Evolutionary conservation across 495 filamentous ascomycete genomes (phyloP), one percentile per base, ranked within the genome.

Genomic region (Aspergillus olivimuriae): DNA sequence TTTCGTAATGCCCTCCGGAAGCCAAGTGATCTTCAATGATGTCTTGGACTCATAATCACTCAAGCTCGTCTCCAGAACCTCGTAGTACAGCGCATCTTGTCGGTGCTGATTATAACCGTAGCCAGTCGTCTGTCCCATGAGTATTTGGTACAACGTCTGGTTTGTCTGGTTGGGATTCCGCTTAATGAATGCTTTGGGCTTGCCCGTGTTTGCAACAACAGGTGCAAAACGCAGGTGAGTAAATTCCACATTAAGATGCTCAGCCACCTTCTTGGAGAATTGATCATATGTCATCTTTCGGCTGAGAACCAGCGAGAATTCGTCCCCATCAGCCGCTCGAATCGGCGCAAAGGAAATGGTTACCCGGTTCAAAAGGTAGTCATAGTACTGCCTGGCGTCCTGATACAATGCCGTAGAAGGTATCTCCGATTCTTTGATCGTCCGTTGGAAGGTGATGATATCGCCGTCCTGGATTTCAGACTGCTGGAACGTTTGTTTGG

Each of bases 381-480:
- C 91, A 60, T 97, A 99, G 59, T 87, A 96, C 26, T 84, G 77
- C 33, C 79, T 77, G 4, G 89, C 86, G 56, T 94, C 88, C 5
- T 65, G 62, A 49, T 75, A 76, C 14, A 71, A 51, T 8, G 69
- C 68, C 4, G 65, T 66, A 12, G 62, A 46, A 17, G 67, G 60
- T 10, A 77, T 51, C 33, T 86, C 82, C 30, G 80, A 75, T 15
- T 87, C 82, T 46, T 73, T 75, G 23, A 80, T 58, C 11, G 71
- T 55, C 44, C 74, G 76, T 62, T 96, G 91, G 68, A 97, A 95
- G 51, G 89, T 95, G 22, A 99, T 78, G 52, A 99, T 95, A 58
- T 99, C 92, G 31, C 92, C 92, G 57, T 97, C 90, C 56, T 96
- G 91, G 32, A 99, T 87, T 61, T 99, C 92, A 2, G 91, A 89